Percentiles rank a stretch among this genome's conserved stretches.
These are phyloP conservation scores for Rhinocladiella similis DNA, from an alignment of 2,329 filamentous ascomycete species.

Conservation along the genomic window DNA sequence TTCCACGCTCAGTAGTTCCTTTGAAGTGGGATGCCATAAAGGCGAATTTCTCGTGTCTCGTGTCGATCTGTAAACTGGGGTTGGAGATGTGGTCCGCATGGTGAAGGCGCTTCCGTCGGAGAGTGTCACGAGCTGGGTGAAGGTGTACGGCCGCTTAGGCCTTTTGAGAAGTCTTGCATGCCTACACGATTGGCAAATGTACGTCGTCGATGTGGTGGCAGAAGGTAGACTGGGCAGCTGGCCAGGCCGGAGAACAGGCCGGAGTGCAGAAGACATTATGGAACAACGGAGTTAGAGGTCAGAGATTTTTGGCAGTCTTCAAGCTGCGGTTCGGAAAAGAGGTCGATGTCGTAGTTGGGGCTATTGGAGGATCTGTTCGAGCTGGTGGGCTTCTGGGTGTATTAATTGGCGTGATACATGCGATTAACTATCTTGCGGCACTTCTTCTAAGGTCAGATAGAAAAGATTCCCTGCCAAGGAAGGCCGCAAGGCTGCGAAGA, in stretches of 20 bases:
- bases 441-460: too few relatives aligned
- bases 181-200: conserved; percentile 63
- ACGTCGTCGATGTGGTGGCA: conserved; percentile 36
- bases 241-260: conserved; percentile 26
- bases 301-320: background rate
- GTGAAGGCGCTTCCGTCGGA: conserved; percentile 81
- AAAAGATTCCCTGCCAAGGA: too few relatives aligned
- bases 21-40: conserved; percentile 85
- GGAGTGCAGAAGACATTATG: conserved; percentile 24
- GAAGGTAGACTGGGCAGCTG: conserved; percentile 25
- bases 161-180: conserved; percentile 83
- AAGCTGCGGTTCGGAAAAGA: background rate
- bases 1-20: conserved; percentile 82
- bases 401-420: too few relatives aligned
- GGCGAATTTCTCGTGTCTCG: conserved; percentile 90
- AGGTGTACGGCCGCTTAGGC: conserved; percentile 90
- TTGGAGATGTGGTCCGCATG: conserved; percentile 51
- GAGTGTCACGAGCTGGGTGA: conserved; percentile 93
- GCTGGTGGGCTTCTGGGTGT: too few relatives aligned
- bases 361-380: too few relatives aligned
- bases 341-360: too few relatives aligned
- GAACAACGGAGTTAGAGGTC: background rate
- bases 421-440: too few relatives aligned
- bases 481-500: too few relatives aligned
- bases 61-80: conserved; percentile 59